phyloP scores from a whole-genome alignment of 129 eudicot genomes.

The Chrysanthemum lavandulifolium region DNA sequence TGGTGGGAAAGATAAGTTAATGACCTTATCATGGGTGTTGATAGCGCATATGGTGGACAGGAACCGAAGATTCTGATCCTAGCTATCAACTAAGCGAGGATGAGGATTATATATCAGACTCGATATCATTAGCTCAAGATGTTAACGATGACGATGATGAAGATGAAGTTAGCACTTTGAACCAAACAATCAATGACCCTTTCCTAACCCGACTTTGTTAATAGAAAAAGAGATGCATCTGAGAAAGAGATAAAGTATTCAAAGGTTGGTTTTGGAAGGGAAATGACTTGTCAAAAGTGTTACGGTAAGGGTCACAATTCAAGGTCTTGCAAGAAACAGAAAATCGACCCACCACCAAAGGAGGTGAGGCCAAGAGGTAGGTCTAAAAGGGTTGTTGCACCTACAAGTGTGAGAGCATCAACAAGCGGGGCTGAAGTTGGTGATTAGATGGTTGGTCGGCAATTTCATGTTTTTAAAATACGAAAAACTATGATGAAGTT shows the following conservation, averaged over 20 bases:
- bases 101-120: too few relatives aligned
- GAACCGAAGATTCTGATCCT: background rate
- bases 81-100: background rate
- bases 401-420: background rate
- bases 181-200: background rate
- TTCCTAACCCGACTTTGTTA: background rate
- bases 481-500: too few relatives aligned
- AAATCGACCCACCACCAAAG: background rate
- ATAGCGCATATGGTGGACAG: background rate
- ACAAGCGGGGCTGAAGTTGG: background rate
- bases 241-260: background rate
- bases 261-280: background rate
- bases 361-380: background rate
- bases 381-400: background rate
- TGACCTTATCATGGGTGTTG: background rate
- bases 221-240: background rate
- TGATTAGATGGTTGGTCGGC: too few relatives aligned
- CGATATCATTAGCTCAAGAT: background rate
- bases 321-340: constrained; percentile 3
- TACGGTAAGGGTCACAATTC: too few relatives aligned
- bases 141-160: background rate
- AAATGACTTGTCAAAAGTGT: too few relatives aligned
- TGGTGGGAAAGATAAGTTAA: constrained; percentile 5
- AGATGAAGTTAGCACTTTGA: background rate
- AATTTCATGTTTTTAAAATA: too few relatives aligned